Percentiles rank a stretch among this genome's conserved stretches.
Conservation (phyloP, 148 eudicot genomes). For the Beta vulgaris region DNA sequence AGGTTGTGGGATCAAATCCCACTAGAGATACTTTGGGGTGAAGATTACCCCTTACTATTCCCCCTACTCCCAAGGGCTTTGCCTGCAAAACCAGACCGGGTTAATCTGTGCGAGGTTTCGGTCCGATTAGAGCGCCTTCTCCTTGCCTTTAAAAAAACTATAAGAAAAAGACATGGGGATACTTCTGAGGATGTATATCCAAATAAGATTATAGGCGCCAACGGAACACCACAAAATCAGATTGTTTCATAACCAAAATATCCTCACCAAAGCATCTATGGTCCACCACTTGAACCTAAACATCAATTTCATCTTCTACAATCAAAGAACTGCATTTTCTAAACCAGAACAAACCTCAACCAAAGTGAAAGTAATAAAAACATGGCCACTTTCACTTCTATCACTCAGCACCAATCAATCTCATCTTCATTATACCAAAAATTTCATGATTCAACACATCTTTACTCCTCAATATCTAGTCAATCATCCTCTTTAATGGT, state of each 20-base stretch:
- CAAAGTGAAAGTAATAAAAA: constrained; percentile 5
- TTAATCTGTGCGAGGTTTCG: no score
- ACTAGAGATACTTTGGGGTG: no score
- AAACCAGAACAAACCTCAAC: neutral
- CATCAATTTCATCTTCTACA: constrained; percentile 7
- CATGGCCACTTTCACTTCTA: constrained; percentile 58
- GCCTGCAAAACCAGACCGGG: no score
- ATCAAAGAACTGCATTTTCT: constrained; percentile 7
- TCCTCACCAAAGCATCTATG: constrained; percentile 15
- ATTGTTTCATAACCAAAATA: constrained; percentile 29
- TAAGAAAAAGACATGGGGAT: neutral
- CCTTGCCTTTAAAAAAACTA: no score
- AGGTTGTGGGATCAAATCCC: no score
- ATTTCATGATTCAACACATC: constrained; percentile 28
- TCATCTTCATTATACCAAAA: constrained; percentile 43
- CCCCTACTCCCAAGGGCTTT: no score
- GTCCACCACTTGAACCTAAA: constrained; percentile 18
- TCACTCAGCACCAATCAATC: constrained; percentile 53
- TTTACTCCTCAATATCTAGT: constrained; percentile 25
- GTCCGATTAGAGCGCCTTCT: no score
- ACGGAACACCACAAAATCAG: constrained; percentile 33
- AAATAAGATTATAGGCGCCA: constrained; percentile 26
- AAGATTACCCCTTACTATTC: no score
- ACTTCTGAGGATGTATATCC: constrained; percentile 36
- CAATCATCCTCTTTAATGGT: constrained; percentile 25